These are phyloP conservation scores for Saccharomyces eubayanus DNA, from an alignment of 805 yeast species.

Conservation along the genomic window DNA sequence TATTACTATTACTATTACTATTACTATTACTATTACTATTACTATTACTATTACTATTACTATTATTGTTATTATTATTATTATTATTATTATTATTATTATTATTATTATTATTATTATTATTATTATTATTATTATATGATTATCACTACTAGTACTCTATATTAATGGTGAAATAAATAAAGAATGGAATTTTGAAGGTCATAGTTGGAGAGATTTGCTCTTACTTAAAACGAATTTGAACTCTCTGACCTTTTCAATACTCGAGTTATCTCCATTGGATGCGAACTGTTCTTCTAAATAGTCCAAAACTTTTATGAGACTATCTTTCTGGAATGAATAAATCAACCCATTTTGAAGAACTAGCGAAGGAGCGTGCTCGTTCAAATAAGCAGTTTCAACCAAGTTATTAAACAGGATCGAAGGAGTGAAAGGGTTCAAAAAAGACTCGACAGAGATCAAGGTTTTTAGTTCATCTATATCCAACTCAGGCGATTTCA, in stretches of 20 bases:
- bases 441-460: slow-evolving; percentile 18
- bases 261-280: slow-evolving; percentile 11
- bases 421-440: slow-evolving; percentile 15
- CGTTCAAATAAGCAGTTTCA: slow-evolving; percentile 24
- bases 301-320: slow-evolving; percentile 6
- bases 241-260: slow-evolving; percentile 13
- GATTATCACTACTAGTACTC: neutral
- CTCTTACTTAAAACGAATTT: slow-evolving; percentile 1
- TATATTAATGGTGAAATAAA: neutral
- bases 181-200: slow-evolving; percentile 18
- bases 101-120: neutral
- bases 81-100: neutral
- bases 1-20: too few relatives aligned
- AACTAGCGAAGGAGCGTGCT: slow-evolving; percentile 3
- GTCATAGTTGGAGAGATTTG: neutral
- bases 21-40: neutral
- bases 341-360: slow-evolving; percentile 13
- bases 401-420: slow-evolving; percentile 26
- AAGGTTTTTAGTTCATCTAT: slow-evolving; percentile 15
- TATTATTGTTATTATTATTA: neutral
- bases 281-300: slow-evolving; percentile 9
- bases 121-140: neutral
- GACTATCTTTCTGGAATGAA: slow-evolving; percentile 7
- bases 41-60: neutral
- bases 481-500: slow-evolving; percentile 16